These are phyloP conservation scores for Cadophora luteo-olivacea DNA, from an alignment of 2,329 filamentous ascomycete genomes.

Conservation along the genomic window DNA sequence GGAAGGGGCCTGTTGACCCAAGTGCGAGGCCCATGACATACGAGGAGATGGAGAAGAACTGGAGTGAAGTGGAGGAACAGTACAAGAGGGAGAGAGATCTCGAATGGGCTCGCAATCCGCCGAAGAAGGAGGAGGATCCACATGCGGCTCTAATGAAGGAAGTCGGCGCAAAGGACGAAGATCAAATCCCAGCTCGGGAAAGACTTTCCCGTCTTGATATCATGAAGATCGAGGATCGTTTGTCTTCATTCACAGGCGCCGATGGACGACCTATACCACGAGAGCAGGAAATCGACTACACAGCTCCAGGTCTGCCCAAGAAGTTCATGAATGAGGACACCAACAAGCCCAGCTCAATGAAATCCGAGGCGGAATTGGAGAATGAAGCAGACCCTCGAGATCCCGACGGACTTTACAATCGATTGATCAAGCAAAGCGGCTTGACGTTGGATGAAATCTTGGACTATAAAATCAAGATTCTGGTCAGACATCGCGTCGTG, in stretches of 20 bases:
- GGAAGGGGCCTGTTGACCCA: constrained; percentile 38
- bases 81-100: constrained; percentile 31
- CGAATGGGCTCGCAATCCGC: constrained; percentile 17
- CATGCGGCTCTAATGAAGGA: background rate
- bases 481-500: constrained; percentile 76
- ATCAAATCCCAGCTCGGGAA: constrained; percentile 11
- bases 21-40: constrained; percentile 61
- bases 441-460: constrained; percentile 59
- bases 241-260: constrained; percentile 35
- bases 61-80: constrained; percentile 31
- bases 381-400: constrained; percentile 41
- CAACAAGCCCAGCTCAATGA: constrained; percentile 15
- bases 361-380: constrained; percentile 27
- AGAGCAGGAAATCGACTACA: constrained; percentile 25
- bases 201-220: constrained; percentile 28
- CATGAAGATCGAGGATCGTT: constrained; percentile 37
- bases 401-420: constrained; percentile 44
- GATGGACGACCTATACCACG: constrained; percentile 34
- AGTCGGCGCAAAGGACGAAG: constrained; percentile 1
- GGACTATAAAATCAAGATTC: constrained; percentile 68
- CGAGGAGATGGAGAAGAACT: constrained; percentile 65
- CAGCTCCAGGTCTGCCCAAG: constrained; percentile 39
- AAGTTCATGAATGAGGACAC: constrained; percentile 30
- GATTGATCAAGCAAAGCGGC: constrained; percentile 57
- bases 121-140: background rate